phyloP scores from a whole-genome alignment of 108 stramenopile species.

The Pseudonitzschia multiseries region DNA sequence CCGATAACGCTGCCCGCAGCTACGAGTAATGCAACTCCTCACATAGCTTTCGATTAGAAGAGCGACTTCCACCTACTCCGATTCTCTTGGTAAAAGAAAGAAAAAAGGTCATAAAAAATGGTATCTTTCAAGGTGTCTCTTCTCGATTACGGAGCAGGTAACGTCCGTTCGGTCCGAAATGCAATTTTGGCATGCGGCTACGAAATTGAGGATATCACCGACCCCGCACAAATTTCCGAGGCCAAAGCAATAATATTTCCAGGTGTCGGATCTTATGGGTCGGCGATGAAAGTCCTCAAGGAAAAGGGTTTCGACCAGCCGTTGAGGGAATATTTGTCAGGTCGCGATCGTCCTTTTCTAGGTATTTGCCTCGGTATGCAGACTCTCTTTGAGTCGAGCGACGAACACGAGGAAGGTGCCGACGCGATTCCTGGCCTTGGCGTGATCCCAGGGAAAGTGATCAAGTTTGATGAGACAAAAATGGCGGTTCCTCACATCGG shows the following conservation, averaged over 20 bases:
- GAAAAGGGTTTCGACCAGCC: conserved; percentile 80
- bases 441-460: conserved; percentile 90
- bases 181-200: conserved; percentile 87
- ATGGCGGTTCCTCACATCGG: conserved; percentile 95
- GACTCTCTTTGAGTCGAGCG: conserved; percentile 91
- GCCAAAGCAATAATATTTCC: conserved; percentile 95
- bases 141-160: conserved; percentile 99
- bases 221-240: conserved; percentile 75
- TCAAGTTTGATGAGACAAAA: conserved; percentile 72
- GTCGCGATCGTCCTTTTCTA: conserved; percentile 84
- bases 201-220: conserved; percentile 77
- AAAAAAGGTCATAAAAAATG: conserved; percentile 20
- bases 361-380: conserved; percentile 99
- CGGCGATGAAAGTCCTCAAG: conserved; percentile 74
- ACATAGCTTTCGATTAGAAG: background rate
- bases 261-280: conserved; percentile 88
- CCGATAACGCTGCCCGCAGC: background rate
- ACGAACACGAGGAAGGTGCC: conserved; percentile 71
- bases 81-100: background rate
- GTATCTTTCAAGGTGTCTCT: conserved; percentile 78
- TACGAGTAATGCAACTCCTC: background rate
- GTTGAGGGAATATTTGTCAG: conserved; percentile 71
- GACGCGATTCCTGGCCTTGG: conserved; percentile 82
- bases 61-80: background rate
- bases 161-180: conserved; percentile 93